Evolutionary conservation across 2,329 filamentous ascomycete genomes (phyloP), one percentile per base, ranked within the genome.

Genomic region (Penicillium decumbens): DNA sequence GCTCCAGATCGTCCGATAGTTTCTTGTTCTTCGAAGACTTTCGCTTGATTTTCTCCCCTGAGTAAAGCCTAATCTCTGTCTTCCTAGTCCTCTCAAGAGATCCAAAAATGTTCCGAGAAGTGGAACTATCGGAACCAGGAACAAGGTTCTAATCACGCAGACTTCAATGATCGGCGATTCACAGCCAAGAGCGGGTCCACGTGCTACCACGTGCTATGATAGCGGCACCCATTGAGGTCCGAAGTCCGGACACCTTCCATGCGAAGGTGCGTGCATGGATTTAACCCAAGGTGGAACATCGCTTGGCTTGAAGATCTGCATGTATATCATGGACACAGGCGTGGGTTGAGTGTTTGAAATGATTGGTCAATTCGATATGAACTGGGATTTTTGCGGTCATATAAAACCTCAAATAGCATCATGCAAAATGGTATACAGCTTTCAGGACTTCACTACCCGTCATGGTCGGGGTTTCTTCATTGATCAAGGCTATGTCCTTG

Each of bases 41-140:
- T 73, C 9, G 71, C 72, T 82, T 64, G 72, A 18, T 18, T 18
- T 18, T 18, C 15, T 18, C 15, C 15, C 15, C 15, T 18, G 15
- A 18, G 15, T 18, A 18, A 18, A 2, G 15, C 15, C 15, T 18
- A 18, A 18, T 18, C 2, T 18, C 15, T 18, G 15, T 18, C 1
- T 18, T 18, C 15, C 15, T 18, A 18, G 1, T 18, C 15, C 15
- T 18, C 15, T 18, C 15, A 18, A 20, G 10, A 20, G 2, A 37
- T 23, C 18, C 15, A 37, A 2, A 18, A 37, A 37, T 10, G 18
- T 20, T 20, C 33, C 33, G 33, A 35, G 8, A 20, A 35, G 38
- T 41, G 23, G 38, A 27, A 25, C 3, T 23, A 28, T 13, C 40
- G 15, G 15, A 32, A 30, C 6, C 12, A 25, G 15, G 15, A 35